Conservation (phyloP, 148 eudicot species). For the Rhododendron ovatum region DNA sequence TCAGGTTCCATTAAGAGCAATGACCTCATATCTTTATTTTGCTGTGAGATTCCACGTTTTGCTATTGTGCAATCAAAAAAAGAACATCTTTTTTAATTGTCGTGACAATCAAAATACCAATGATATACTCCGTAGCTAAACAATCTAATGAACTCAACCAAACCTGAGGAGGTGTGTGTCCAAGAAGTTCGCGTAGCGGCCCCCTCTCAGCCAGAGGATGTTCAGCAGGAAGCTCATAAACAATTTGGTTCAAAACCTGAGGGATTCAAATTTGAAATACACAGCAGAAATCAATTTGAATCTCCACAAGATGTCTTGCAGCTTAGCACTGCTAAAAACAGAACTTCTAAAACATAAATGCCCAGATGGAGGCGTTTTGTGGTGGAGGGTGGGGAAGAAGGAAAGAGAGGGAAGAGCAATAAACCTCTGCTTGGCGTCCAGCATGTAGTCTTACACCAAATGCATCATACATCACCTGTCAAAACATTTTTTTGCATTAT, state of each 20-base stretch:
- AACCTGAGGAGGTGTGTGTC: conserved; percentile 93
- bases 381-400: neutral
- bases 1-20: neutral
- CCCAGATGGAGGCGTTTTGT: neutral
- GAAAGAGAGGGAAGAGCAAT: neutral
- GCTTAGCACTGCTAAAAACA: neutral
- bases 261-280: conserved; percentile 8
- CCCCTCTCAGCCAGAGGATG: conserved; percentile 89
- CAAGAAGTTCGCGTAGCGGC: conserved; percentile 87
- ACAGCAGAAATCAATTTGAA: neutral
- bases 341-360: neutral
- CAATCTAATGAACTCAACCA: neutral
- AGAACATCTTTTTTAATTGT: neutral
- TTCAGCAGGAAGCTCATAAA: conserved; percentile 82
- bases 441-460: conserved; percentile 85
- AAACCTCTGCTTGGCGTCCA: conserved; percentile 92
- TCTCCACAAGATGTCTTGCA: neutral
- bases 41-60: neutral
- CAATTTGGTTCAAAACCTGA: conserved; percentile 84
- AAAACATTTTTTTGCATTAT: conserved; percentile 15
- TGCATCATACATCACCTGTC: conserved; percentile 94
- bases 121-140: neutral
- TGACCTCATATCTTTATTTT: neutral
- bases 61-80: neutral
- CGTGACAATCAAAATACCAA: neutral